Percentiles rank a stretch among this genome's conserved stretches.
phyloP scores from a whole-genome alignment of 306 rosid species.

The Cucumis cinereus region DNA sequence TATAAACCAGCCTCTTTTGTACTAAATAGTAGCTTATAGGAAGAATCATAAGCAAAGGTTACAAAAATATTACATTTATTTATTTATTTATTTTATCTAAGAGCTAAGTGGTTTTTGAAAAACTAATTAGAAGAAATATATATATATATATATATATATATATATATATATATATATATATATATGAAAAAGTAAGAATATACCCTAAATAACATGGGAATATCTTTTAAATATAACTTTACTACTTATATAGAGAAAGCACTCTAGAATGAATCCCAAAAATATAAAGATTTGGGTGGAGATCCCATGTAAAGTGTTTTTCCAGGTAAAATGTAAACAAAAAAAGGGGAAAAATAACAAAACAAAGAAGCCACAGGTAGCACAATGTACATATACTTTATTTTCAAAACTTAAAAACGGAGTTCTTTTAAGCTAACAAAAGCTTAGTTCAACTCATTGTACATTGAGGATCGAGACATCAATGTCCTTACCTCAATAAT shows the following conservation, averaged over 20 bases:
- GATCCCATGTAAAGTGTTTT: background rate
- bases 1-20: background rate
- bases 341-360: too few relatives aligned
- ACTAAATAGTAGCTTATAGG: background rate
- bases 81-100: background rate
- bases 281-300: background rate
- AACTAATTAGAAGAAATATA: background rate
- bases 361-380: too few relatives aligned
- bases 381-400: background rate
- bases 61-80: background rate
- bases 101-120: background rate
- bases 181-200: background rate
- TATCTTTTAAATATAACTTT: background rate
- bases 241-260: background rate
- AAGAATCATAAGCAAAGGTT: background rate
- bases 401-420: too few relatives aligned
- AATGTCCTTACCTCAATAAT: too few relatives aligned
- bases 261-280: background rate
- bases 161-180: too few relatives aligned
- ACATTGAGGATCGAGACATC: too few relatives aligned
- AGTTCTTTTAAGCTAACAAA: too few relatives aligned
- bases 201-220: background rate
- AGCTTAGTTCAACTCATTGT: too few relatives aligned
- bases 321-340: too few relatives aligned
- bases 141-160: too few relatives aligned